phyloP scores from a whole-genome alignment of 139 green algal species.

The Coelastrella sp. region DNA sequence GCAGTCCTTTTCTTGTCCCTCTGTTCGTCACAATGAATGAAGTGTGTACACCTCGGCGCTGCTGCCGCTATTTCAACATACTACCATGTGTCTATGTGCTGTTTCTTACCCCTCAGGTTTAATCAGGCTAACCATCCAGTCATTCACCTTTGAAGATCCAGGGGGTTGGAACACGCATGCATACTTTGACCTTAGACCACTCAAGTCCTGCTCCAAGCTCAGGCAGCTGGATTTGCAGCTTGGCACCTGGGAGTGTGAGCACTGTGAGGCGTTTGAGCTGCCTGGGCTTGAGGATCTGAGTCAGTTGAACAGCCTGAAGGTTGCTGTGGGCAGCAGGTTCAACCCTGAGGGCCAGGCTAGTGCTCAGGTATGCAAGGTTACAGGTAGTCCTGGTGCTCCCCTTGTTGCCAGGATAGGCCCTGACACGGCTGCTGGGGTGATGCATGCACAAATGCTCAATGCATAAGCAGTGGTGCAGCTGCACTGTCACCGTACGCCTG shows the following conservation, averaged over 20 bases:
- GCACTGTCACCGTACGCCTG: too few species aligned
- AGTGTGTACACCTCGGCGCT: too few species aligned
- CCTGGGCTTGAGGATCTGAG: constrained; percentile 2
- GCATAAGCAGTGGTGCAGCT: neutral
- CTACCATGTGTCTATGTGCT: too few species aligned
- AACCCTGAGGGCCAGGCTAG: neutral
- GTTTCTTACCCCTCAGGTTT: neutral
- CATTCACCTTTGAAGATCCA: constrained; percentile 43
- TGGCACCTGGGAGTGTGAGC: constrained; percentile 40
- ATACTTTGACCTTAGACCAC: constrained; percentile 16
- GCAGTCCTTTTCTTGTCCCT: too few species aligned
- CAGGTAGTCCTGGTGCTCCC: neutral
- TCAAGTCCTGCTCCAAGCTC: constrained; percentile 11
- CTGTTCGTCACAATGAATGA: too few species aligned
- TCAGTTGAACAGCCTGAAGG: constrained; percentile 14
- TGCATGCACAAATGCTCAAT: too few species aligned
- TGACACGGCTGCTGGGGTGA: too few species aligned
- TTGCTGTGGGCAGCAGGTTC: neutral
- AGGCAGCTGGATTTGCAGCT: constrained; percentile 20
- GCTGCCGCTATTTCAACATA: too few species aligned
- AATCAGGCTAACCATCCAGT: constrained; percentile 18
- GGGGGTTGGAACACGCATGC: constrained; percentile 39
- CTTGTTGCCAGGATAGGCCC: too few species aligned
- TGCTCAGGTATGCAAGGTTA: neutral
- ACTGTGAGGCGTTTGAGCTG: constrained; percentile 44